Percentiles rank a stretch among this genome's conserved stretches.
Conservation (phyloP, 192 early-diverging fungal genomes). For the Pecoramyces ruminantium region DNA sequence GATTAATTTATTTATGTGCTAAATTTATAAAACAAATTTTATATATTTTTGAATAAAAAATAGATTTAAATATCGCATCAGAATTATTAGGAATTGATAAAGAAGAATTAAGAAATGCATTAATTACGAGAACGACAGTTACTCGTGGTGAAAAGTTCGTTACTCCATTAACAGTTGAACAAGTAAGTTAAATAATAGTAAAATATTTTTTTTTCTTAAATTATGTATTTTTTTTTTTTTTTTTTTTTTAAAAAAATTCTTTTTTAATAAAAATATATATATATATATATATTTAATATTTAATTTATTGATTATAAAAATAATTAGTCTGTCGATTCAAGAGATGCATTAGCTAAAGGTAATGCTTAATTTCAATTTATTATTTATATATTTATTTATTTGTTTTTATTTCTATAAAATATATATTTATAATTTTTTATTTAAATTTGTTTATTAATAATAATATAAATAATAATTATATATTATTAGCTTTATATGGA, state of each 20-base stretch:
- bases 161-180: background rate
- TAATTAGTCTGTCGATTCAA: background rate
- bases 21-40: too few species aligned
- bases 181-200: background rate
- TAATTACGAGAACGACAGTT: conserved; percentile 59
- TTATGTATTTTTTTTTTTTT: too few species aligned
- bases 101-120: conserved; percentile 48
- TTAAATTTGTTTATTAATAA: too few species aligned
- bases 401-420: too few species aligned
- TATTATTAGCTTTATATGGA: background rate
- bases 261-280: too few species aligned
- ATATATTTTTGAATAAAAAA: conserved; percentile 57
- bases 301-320: too few species aligned
- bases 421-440: too few species aligned
- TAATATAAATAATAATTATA: too few species aligned
- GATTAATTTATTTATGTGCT: too few species aligned
- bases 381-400: too few species aligned
- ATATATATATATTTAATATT: too few species aligned
- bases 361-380: background rate
- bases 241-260: too few species aligned
- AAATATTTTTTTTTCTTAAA: background rate
- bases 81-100: conserved; percentile 65
- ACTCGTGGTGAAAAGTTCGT: background rate
- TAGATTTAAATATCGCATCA: conserved; percentile 56
- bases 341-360: background rate